Evolutionary conservation across 768 basidiomycete genomes (phyloP), one percentile per base, ranked within the genome.

Genomic region (Suillus discolor): DNA sequence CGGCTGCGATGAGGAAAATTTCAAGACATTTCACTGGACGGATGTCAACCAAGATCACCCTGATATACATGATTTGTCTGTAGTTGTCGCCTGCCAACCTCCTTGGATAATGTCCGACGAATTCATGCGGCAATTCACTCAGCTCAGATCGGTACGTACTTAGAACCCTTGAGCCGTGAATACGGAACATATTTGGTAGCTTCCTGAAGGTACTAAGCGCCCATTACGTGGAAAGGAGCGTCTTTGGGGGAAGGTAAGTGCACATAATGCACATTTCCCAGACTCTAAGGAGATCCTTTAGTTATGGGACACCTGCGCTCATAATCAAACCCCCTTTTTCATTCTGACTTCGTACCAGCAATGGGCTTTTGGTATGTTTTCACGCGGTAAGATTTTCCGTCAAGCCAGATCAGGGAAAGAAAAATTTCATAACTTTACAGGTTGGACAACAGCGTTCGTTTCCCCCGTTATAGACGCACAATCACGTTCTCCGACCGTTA

Each of bases 321-420:
- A 75, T 47, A 78, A 77, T 66, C 78, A 81, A 31, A 81, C 82
- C 4, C 83, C 79, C 36, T 87, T 83, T 80, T 89, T 89, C 62
- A 81, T 87, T 18, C 70, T 89, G 61, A 87, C 87, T 7, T 84
- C 84, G 4, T 89, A 88, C 70, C 80, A 83, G 55, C 80, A 84
- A 18, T 89, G 87, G 88, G 77, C 84, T 7, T 89, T 89, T 69
- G 88, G 88, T 6, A 81, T 78, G 25, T 89, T 88, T 71, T 85
- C 86, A n/a, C 72, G 75, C 71, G 85, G 88, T 87, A 72, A 69
- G 54, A 49, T 64, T 45, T 47, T 15, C 28, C 12, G 12, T 11
- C 25, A 28, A 42, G 25, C 18, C 18, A 51, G 15, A 12, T 60
- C 59, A 42, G 20, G 28, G 23, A 28, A 42, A 20, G 20, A 6